These are phyloP conservation scores for Phytophthora brassicae DNA, from an alignment of 352 stramenopile genomes.

Conservation along the genomic window DNA sequence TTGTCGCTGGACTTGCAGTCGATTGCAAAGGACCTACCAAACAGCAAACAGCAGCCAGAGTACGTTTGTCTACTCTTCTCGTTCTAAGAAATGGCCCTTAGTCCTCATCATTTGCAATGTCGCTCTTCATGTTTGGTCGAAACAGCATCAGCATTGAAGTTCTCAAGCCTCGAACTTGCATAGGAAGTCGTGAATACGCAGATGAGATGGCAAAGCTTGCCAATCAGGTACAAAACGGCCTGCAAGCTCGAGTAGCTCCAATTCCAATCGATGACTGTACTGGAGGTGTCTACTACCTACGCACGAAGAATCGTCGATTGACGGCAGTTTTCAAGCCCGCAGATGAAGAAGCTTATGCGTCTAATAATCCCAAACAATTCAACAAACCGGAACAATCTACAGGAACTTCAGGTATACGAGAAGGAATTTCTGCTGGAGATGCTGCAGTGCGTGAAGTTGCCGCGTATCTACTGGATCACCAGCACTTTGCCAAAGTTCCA, in stretches of 20 bases:
- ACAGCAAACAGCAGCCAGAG: conserved; percentile 10
- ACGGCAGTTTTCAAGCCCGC: conserved; percentile 63
- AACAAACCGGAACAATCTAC: conserved; percentile 7
- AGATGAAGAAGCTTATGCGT: conserved; percentile 65
- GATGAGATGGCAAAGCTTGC: conserved; percentile 27
- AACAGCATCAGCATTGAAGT: conserved; percentile 27
- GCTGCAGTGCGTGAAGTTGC: conserved; percentile 58
- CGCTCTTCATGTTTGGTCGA: not conserved
- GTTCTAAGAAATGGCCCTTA: not conserved
- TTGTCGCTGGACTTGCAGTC: not conserved
- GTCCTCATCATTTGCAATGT: conserved; percentile 16
- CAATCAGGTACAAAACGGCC: conserved; percentile 34
- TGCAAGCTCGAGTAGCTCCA: conserved; percentile 38
- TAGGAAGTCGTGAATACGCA: conserved; percentile 14
- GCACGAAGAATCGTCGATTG: conserved; percentile 43
- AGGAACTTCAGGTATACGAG: conserved; percentile 34
- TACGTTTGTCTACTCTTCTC: conserved; percentile 12
- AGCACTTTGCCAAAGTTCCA: conserved; percentile 49
- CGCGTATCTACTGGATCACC: conserved; percentile 56
- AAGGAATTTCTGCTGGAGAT: conserved; percentile 46
- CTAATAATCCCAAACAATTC: conserved; percentile 62
- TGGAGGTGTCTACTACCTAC: conserved; percentile 65
- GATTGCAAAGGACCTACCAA: conserved; percentile 3
- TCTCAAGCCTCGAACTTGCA: conserved; percentile 23
- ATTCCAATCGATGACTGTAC: conserved; percentile 62